Base-by-base conservation (phyloP, 768 basidiomycete species). In the Phanerodontia chrysosporium region DNA sequence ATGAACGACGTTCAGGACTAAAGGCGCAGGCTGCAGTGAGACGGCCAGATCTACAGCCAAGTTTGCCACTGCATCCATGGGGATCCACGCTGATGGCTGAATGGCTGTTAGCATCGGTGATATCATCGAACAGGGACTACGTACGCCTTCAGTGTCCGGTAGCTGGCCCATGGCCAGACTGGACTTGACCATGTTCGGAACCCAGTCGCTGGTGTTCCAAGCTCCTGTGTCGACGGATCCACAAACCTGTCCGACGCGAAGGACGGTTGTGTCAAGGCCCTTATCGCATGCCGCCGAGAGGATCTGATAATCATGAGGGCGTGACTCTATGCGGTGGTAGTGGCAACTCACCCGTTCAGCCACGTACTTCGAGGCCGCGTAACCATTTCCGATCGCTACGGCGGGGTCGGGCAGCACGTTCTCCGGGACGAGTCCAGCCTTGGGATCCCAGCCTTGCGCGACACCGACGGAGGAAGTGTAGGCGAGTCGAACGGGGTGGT, bases 321-420 rank as follows among this genome's bases (percentile, higher is more conserved):
- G 39, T 45, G 18, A 6, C 45, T n/a, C n/a, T n/a, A n/a, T n/a
- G n/a, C 22, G 18, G n/a, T 24, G n/a, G 9, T 2, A 18, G 21
- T 45, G 45, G 12, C 3, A 1, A 22, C 62, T 63, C 7, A 78
- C 64, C 46, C 67, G 59, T 52, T 78, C 76, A 0, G 74, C 73
- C 0, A 76, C 75, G 71, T 75, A 77, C 65, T 79, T 79, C 1
- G 73, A 74, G 62, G 76, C 72, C 1, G 69, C 62, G 57, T 78
- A 78, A 1, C 78, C 78, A 14, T 66, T 65, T 2, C 71, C 71
- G 24, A 73, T 55, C 0, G 74, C 71, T 28, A 67, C 55, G 16
- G 24, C 51, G 0, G 73, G 61, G 36, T 70, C 67, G 14, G 65
- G 22, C 24, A 73, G 36, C 3, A 61, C 51, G 0, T 39, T 45